Evolutionary conservation across 176 grass and related monocot genomes (phyloP), one percentile per base, ranked within the genome.

Genomic region (Rhynchospora pubera): DNA sequence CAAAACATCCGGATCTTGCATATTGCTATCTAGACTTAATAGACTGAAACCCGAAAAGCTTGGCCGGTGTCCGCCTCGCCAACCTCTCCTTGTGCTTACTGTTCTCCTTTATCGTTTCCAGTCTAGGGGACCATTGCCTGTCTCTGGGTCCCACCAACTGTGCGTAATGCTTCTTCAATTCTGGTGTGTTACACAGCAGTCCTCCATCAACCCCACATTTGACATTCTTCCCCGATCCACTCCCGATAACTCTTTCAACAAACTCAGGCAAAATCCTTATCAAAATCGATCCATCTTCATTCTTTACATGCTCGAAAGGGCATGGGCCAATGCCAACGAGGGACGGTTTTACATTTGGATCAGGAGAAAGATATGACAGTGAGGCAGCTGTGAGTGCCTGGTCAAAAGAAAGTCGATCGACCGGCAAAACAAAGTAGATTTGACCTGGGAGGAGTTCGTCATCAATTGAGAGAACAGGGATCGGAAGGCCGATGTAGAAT

Each of bases 241-340:
- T 75, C 30, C 51, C 83, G 83, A 94, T 94, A 22, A 94, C 58
- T 87, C 87, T 92, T 85, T 89, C 83, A 83, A 97, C 88, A 84
- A 92, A 97, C 83, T 78, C 88, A 13, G 94, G 94, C 15, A 88
- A 82, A 15, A 94, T 83, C 79, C 87, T 61, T 68, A 94, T 94
- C 62, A 89, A 82, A 26, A 80, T 0, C 7, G 80, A 64, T 56
- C 90, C 94, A 59, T 85, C 83, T 13, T 59, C 80, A 28, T 87
- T 84, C 83, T 94, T 94, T 28, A 92, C 85, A 82, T 97, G 91
- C 87, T 92, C 90, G 66, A 97, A 97, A 15, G 94, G 94, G 83
- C 88, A 87, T 10, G 67, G 51, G 0, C 83, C 85, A 1, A 71
- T 19, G 0, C 80, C 83, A 2, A 82, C 86, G 7, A 97, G 42